phyloP scores from a whole-genome alignment of 164 flowering plant genomes.

The Stephania yunnanensis region DNA sequence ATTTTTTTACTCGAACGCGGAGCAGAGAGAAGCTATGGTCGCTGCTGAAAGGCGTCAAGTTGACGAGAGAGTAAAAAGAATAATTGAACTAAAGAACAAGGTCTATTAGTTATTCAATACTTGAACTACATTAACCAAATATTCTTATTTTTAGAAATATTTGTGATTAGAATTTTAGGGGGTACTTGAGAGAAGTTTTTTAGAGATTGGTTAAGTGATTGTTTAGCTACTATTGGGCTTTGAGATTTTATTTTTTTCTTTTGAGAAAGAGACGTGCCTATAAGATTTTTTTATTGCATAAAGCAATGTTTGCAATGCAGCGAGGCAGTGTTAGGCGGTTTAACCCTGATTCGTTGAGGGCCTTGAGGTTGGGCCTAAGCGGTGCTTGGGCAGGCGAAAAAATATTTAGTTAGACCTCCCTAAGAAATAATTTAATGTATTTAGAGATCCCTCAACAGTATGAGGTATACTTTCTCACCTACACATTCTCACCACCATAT shows the following conservation, averaged over 20 bases:
- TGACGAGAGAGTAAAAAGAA: constrained; percentile 83
- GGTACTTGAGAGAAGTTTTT: background rate
- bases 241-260: background rate
- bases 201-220: background rate
- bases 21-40: constrained; percentile 98
- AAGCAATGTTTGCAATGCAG: too few relatives aligned
- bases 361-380: too few relatives aligned
- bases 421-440: too few relatives aligned
- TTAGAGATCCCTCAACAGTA: too few relatives aligned
- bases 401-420: too few relatives aligned
- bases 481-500: too few relatives aligned
- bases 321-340: too few relatives aligned
- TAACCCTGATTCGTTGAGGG: too few relatives aligned
- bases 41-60: constrained; percentile 94
- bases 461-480: too few relatives aligned
- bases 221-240: background rate
- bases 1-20: constrained; percentile 96
- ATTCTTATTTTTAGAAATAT: background rate
- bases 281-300: too few relatives aligned
- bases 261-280: too few relatives aligned
- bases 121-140: background rate
- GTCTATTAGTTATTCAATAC: constrained; percentile 20
- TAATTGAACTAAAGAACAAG: constrained; percentile 88
- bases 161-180: background rate
- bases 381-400: too few relatives aligned